Evolutionary conservation across 176 grass and related monocot genomes (phyloP).

Genomic region (Avena atlantica): DNA sequence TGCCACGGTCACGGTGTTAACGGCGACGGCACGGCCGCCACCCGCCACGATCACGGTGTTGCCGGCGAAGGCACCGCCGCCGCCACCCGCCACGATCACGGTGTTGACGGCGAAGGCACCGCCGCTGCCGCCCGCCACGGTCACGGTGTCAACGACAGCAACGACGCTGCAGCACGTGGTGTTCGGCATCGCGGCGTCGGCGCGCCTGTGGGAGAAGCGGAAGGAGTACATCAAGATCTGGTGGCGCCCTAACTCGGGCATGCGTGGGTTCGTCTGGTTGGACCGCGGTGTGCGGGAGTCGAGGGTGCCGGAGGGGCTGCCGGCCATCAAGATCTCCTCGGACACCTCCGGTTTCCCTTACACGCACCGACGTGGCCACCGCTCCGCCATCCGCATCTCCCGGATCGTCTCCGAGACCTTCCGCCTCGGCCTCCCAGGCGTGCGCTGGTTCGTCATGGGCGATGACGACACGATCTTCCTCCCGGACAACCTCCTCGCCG

Average conservation of each 20-base stretch:
- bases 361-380: constrained; percentile 63
- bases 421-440: constrained; percentile 56
- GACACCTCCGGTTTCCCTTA: constrained; percentile 66
- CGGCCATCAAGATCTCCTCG: constrained; percentile 59
- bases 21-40: background rate
- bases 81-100: background rate
- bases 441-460: constrained; percentile 82
- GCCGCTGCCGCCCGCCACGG: background rate
- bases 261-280: constrained; percentile 76
- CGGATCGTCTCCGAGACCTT: constrained; percentile 78
- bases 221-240: constrained; percentile 81
- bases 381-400: constrained; percentile 75
- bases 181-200: constrained; percentile 72
- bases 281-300: constrained; percentile 56
- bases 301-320: constrained; percentile 41
- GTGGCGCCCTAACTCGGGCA: constrained; percentile 53
- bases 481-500: constrained; percentile 60
- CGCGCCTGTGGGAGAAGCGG: constrained; percentile 64
- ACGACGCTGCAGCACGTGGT: constrained; percentile 73
- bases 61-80: background rate
- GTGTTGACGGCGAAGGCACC: background rate
- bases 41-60: background rate
- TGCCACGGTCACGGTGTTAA: background rate
- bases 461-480: constrained; percentile 83
- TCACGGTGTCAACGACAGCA: background rate